Percentiles rank a stretch among this genome's conserved stretches.
Evolutionary conservation across 495 filamentous ascomycete genomes (phyloP).

Genomic region (Acidiella bohemica): DNA sequence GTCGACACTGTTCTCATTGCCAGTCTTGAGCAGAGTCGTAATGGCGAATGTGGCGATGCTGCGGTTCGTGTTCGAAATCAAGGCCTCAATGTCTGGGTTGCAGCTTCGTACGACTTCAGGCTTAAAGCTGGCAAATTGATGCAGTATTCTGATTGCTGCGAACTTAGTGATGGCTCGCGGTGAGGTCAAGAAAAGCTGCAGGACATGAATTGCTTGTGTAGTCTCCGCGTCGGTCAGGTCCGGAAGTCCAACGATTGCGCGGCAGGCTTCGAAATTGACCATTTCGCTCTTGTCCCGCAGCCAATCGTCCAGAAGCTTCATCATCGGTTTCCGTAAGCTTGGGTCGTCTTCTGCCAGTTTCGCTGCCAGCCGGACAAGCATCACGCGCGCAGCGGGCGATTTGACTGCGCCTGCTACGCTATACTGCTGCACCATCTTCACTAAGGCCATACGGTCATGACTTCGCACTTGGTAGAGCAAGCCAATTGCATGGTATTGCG

Average conservation of each 20-base stretch:
- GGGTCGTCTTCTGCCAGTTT: slow-evolving; percentile 90
- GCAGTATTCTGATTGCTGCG: slow-evolving; percentile 90
- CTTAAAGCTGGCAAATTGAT: slow-evolving; percentile 90
- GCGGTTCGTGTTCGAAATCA: slow-evolving; percentile 92
- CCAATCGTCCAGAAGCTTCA: slow-evolving; percentile 89
- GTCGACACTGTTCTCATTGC: slow-evolving; percentile 93
- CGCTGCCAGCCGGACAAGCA: slow-evolving; percentile 85
- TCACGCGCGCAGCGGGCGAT: slow-evolving; percentile 80
- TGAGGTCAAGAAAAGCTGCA: slow-evolving; percentile 95
- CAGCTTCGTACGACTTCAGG: slow-evolving; percentile 82
- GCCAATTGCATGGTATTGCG: slow-evolving; percentile 97
- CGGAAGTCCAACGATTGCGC: slow-evolving; percentile 87
- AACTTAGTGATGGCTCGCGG: slow-evolving; percentile 95
- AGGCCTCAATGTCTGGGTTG: slow-evolving; percentile 90
- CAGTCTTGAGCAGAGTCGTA: slow-evolving; percentile 92
- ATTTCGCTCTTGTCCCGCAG: slow-evolving; percentile 98
- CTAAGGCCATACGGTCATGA: slow-evolving; percentile 92
- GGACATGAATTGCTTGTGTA: slow-evolving; percentile 80
- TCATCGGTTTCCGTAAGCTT: slow-evolving; percentile 82
- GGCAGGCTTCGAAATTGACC: slow-evolving; percentile 99
- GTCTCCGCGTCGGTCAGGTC: slow-evolving; percentile 89
- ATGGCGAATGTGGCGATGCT: slow-evolving; percentile 98
- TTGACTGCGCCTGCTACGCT: slow-evolving; percentile 81
- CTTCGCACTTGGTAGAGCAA: slow-evolving; percentile 95
- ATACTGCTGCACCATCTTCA: slow-evolving; percentile 99